These are phyloP conservation scores for Geotrichum bryndzae DNA, from an alignment of 1,139 yeast species.

Conservation along the genomic window DNA sequence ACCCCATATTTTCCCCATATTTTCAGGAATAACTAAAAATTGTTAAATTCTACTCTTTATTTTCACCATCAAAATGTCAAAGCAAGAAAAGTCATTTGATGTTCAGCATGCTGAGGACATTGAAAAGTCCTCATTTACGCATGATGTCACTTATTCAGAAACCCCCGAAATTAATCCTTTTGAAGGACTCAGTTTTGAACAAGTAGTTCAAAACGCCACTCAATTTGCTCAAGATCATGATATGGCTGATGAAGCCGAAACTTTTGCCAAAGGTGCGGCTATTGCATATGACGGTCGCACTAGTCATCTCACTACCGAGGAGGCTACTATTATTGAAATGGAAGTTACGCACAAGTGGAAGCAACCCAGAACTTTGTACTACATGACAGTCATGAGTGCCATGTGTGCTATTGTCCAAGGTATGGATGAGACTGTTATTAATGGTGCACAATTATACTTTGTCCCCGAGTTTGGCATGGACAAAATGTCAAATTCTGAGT, in stretches of 20 bases:
- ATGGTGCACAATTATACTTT: slow-evolving; percentile 74
- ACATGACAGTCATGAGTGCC: slow-evolving; percentile 66
- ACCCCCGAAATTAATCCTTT: slow-evolving; percentile 43
- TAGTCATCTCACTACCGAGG: slow-evolving; percentile 57
- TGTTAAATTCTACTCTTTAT: background rate
- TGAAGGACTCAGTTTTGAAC: slow-evolving; percentile 55
- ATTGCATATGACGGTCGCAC: slow-evolving; percentile 61
- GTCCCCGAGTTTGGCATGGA: slow-evolving; percentile 43
- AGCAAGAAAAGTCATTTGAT: background rate
- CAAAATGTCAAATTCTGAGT: slow-evolving; percentile 44
- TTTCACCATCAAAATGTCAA: background rate
- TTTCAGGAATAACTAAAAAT: background rate
- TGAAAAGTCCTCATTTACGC: slow-evolving; percentile 2
- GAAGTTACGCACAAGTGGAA: slow-evolving; percentile 61
- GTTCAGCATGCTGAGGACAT: slow-evolving; percentile 11
- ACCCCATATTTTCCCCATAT: background rate
- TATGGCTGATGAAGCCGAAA: slow-evolving; percentile 49
- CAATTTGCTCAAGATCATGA: slow-evolving; percentile 57
- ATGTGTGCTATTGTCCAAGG: slow-evolving; percentile 92
- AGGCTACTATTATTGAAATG: slow-evolving; percentile 47
- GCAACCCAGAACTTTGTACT: slow-evolving; percentile 54
- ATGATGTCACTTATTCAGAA: background rate
- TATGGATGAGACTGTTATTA: slow-evolving; percentile 83
- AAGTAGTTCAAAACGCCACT: slow-evolving; percentile 66
- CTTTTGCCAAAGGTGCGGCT: slow-evolving; percentile 70